Evolutionary conservation across 2,329 filamentous ascomycete genomes (phyloP).

Genomic region (Nemania sp.): DNA sequence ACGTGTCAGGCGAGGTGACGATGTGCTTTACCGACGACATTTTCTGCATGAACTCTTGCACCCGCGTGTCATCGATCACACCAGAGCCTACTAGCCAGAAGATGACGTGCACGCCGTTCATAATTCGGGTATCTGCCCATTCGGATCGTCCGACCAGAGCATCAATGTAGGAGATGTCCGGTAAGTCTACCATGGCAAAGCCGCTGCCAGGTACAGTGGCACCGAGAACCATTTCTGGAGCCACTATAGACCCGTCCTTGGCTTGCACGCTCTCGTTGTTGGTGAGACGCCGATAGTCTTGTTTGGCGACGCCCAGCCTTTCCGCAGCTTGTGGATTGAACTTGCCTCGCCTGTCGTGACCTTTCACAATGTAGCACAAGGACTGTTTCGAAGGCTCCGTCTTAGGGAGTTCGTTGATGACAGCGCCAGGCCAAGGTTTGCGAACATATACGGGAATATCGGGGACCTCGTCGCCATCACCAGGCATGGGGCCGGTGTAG

Average conservation of each 20-base stretch:
- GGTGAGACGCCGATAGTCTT: conserved; percentile 63
- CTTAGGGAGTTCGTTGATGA: conserved; percentile 66
- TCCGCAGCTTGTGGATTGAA: conserved; percentile 71
- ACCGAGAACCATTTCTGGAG: conserved; percentile 84
- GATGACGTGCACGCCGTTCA: conserved; percentile 67
- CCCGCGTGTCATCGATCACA: conserved; percentile 62
- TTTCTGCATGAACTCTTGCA: conserved; percentile 71
- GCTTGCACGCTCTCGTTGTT: conserved; percentile 65
- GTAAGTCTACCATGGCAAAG: conserved; percentile 79
- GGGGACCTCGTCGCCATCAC: conserved; percentile 52
- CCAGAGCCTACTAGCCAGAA: conserved; percentile 81
- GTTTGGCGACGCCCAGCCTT: conserved; percentile 63
- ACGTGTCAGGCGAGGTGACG: conserved; percentile 73
- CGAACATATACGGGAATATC: conserved; percentile 73
- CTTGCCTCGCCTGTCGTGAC: conserved; percentile 75
- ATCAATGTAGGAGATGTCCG: conserved; percentile 69
- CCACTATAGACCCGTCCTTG: conserved; percentile 69
- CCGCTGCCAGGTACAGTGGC: conserved; percentile 68
- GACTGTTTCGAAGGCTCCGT: conserved; percentile 68
- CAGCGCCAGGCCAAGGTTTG: conserved; percentile 76
- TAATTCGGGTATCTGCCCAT: conserved; percentile 67
- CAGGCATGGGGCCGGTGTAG: conserved; percentile 71
- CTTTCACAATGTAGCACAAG: conserved; percentile 85
- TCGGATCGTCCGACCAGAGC: conserved; percentile 71
- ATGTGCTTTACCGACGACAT: conserved; percentile 69